Evolutionary conservation across 2,329 filamentous ascomycete genomes (phyloP).

Genomic region (Colletotrichum camelliae): DNA sequence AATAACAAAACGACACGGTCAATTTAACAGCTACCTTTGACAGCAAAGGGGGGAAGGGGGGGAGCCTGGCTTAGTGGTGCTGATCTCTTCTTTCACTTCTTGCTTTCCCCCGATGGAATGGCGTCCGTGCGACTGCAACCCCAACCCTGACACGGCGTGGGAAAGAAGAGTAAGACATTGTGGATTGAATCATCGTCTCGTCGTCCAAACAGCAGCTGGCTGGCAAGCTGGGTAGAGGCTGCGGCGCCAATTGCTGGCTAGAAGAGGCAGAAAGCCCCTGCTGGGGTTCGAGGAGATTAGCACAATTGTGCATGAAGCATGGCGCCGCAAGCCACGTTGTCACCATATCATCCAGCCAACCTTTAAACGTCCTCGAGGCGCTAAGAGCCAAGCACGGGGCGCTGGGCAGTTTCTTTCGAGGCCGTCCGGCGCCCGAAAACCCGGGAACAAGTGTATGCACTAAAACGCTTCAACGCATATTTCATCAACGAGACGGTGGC

Average conservation of each 20-base stretch:
- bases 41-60: not conserved
- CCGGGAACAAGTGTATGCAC: not conserved
- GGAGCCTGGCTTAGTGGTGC: not conserved
- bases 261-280: not conserved
- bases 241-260: not conserved
- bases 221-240: not conserved
- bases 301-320: not conserved
- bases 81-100: not conserved
- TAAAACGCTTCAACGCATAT: not conserved
- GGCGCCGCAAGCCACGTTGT: not conserved
- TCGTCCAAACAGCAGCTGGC: not conserved
- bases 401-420: not conserved
- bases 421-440: not conserved
- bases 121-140: constrained; percentile 18
- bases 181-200: not conserved
- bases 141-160: not conserved
- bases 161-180: not conserved
- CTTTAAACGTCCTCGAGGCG: not conserved
- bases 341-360: not conserved
- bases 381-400: not conserved
- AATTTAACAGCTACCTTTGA: too few species aligned
- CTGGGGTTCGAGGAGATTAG: not conserved
- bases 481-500: not conserved
- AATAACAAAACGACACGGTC: too few species aligned
- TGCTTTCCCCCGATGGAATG: not conserved